Percentiles rank a stretch among this genome's conserved stretches.
These are phyloP conservation scores for Diaporthe longicolla DNA, from an alignment of 2,329 filamentous ascomycete genomes.

Conservation along the genomic window DNA sequence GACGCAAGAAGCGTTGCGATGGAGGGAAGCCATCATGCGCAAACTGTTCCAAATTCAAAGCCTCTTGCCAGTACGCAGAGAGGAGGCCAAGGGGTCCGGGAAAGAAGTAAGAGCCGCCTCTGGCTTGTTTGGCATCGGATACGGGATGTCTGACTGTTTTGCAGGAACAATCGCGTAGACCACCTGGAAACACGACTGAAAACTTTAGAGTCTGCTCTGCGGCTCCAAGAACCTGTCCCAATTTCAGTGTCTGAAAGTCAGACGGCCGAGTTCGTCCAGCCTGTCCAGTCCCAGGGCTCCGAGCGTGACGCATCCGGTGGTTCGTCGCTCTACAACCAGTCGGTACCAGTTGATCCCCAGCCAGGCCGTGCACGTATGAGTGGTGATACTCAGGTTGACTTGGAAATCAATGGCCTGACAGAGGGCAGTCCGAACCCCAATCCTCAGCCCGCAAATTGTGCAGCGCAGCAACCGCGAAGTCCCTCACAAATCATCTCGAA, in stretches of 20 bases:
- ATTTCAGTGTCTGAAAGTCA: neutral
- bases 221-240: neutral
- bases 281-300: neutral
- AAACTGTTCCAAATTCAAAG: conserved; percentile 1
- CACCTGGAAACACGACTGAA: neutral
- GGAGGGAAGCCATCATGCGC: conserved; percentile 9
- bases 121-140: fast-evolving
- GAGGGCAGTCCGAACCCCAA: no score
- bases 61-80: neutral
- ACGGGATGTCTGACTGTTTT: neutral
- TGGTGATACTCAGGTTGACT: neutral
- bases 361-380: neutral
- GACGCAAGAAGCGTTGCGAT: conserved; percentile 20
- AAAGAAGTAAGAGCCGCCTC: no score
- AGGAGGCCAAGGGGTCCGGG: neutral
- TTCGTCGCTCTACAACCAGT: neutral
- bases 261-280: neutral
- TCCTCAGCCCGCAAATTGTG: no score
- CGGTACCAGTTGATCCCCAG: neutral
- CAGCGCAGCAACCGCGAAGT: no score
- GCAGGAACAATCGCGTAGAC: neutral
- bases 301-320: neutral
- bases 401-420: no score
- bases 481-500: neutral
- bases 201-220: conserved; percentile 3